These are phyloP conservation scores for Dryas integrifolia DNA, from an alignment of 331 rosid genomes.

Conservation along the genomic window DNA sequence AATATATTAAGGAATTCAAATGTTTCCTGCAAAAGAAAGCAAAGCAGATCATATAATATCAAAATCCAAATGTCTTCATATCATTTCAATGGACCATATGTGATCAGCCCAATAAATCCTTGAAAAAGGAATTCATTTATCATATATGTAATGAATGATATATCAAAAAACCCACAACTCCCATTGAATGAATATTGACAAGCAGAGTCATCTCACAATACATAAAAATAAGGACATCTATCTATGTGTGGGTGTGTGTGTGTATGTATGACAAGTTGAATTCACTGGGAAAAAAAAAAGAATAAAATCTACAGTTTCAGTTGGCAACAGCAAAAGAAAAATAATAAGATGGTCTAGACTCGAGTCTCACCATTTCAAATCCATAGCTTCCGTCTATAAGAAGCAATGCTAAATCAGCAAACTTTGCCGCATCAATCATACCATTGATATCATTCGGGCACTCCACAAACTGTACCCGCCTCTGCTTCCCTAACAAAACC, in stretches of 20 bases:
- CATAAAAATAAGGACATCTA: not conserved
- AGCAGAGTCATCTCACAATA: not conserved
- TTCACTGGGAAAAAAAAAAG: not conserved
- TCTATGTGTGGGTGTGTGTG: not conserved
- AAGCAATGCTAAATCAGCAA: conserved; percentile 86
- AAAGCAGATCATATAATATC: conserved; percentile 2
- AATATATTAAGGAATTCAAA: conserved; percentile 92
- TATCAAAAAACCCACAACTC: not conserved
- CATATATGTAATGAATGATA: not conserved
- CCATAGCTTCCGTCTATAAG: conserved; percentile 93
- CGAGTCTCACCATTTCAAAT: conserved; percentile 78
- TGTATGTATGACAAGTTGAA: not conserved
- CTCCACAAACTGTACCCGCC: conserved; percentile 89
- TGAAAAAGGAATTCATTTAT: not conserved
- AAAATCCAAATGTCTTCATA: not conserved
- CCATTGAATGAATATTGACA: not conserved
- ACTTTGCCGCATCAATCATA: conserved; percentile 93
- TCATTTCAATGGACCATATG: not conserved
- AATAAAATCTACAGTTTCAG: not conserved
- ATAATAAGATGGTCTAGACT: not conserved
- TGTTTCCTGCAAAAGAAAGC: conserved; percentile 61
- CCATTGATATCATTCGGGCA: conserved; percentile 92
- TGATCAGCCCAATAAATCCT: not conserved
- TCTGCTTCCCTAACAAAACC: conserved; percentile 67
- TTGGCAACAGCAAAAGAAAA: not conserved